Evolutionary conservation across 768 basidiomycete species (phyloP).

Genomic region (Rhodotorula paludigena): DNA sequence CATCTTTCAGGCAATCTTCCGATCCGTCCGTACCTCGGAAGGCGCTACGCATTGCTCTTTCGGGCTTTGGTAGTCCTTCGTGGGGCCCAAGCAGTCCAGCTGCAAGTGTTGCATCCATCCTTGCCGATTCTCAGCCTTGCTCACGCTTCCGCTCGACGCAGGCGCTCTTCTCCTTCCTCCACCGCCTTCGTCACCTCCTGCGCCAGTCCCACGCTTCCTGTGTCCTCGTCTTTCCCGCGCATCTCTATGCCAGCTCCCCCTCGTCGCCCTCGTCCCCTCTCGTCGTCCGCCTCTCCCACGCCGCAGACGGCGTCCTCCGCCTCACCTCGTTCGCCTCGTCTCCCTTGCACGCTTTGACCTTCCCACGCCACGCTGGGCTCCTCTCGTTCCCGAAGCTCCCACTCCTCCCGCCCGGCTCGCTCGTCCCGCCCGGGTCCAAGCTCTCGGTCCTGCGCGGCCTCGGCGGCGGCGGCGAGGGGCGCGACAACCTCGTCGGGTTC

Average conservation of each 20-base stretch:
- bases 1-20: slow-evolving; percentile 3
- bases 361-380: slow-evolving; percentile 81
- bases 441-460: slow-evolving; percentile 79
- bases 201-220: slow-evolving; percentile 17
- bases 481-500: slow-evolving; percentile 95
- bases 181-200: slow-evolving; percentile 55
- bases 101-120: slow-evolving; percentile 29
- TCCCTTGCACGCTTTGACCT: slow-evolving; percentile 65
- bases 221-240: slow-evolving; percentile 34
- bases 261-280: slow-evolving; percentile 29
- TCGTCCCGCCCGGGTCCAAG: slow-evolving; percentile 72
- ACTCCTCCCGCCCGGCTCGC: slow-evolving; percentile 51
- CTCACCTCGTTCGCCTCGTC: slow-evolving; percentile 50
- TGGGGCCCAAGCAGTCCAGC: slow-evolving; percentile 43
- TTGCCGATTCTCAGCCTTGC: neutral
- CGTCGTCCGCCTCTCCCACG: slow-evolving; percentile 31
- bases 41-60: slow-evolving; percentile 45
- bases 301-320: slow-evolving; percentile 33
- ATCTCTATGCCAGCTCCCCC: slow-evolving; percentile 46
- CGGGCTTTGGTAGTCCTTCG: slow-evolving; percentile 46
- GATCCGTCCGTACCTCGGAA: slow-evolving; percentile 7
- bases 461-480: slow-evolving; percentile 56
- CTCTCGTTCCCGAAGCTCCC: slow-evolving; percentile 73
- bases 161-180: slow-evolving; percentile 64
- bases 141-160: slow-evolving; percentile 17